Percentiles rank a stretch among this genome's conserved stretches.
Evolutionary conservation across 805 yeast species (phyloP).

Genomic region (Zygoascus biomembranicola): DNA sequence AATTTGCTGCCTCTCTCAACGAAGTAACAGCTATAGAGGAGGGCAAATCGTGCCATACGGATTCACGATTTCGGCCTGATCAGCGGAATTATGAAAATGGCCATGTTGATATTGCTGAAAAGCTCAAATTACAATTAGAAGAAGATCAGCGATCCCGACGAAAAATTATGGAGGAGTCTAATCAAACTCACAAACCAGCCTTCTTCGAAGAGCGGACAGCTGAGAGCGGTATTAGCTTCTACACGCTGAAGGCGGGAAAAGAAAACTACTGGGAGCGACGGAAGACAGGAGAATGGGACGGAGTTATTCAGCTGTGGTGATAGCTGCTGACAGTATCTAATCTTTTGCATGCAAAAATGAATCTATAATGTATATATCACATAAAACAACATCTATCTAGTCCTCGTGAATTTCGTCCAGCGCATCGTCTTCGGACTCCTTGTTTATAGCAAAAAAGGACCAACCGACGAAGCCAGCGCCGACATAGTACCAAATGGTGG

Average conservation of each 20-base stretch:
- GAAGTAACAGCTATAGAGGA: conserved; percentile 67
- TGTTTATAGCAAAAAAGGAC: conserved; percentile 79
- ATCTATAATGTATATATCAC: neutral
- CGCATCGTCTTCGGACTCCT: conserved; percentile 59
- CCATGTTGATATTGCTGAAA: conserved; percentile 63
- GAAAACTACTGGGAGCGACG: conserved; percentile 72
- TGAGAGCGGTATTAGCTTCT: conserved; percentile 32
- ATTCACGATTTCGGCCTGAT: conserved; percentile 87
- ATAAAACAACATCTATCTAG: neutral
- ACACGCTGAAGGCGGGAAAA: conserved; percentile 50
- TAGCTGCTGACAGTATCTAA: neutral
- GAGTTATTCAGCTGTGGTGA: conserved; percentile 13
- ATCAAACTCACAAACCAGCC: conserved; percentile 43
- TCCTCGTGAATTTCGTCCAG: neutral
- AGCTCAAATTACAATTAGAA: conserved; percentile 58
- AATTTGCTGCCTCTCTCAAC: conserved; percentile 72
- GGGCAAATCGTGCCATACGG: conserved; percentile 67
- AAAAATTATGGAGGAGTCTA: conserved; percentile 41
- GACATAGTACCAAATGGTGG: conserved; percentile 54
- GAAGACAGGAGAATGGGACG: conserved; percentile 31
- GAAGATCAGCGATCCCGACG: conserved; percentile 75
- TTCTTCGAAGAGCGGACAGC: conserved; percentile 50
- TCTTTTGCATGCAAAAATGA: neutral
- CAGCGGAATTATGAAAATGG: conserved; percentile 64
- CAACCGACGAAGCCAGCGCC: conserved; percentile 77